phyloP scores from a whole-genome alignment of 345 rosid species.

The Citrus hindsii region DNA sequence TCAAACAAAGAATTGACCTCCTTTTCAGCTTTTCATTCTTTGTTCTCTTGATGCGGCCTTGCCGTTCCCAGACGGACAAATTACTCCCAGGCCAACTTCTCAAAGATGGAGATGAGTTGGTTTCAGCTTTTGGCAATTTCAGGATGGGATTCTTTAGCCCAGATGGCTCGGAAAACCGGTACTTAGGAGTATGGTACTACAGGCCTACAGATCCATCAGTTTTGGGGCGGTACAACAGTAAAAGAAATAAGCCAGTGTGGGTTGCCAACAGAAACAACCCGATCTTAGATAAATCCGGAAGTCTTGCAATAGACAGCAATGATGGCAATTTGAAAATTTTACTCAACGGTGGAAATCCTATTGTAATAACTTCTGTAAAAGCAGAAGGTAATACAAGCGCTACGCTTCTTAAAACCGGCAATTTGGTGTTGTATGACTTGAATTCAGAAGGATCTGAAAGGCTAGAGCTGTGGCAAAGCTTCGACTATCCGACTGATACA shows the following conservation, averaged over 20 bases:
- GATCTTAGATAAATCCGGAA: background rate
- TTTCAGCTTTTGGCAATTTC: constrained; percentile 15
- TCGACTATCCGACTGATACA: constrained; percentile 4
- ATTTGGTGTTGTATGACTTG: constrained; percentile 32
- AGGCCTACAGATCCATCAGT: background rate
- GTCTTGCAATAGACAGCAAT: background rate
- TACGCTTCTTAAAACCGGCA: constrained; percentile 14
- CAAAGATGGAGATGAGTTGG: background rate
- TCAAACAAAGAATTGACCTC: no score
- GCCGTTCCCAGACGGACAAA: constrained; percentile 2
- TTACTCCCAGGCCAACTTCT: constrained; percentile 13
- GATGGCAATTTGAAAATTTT: constrained; percentile 15
- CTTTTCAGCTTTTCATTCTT: background rate
- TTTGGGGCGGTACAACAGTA: background rate
- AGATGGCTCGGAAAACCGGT: background rate
- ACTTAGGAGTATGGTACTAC: background rate
- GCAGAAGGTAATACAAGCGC: background rate
- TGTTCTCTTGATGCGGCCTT: background rate
- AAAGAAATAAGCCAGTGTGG: background rate
- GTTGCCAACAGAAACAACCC: background rate
- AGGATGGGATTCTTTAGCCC: constrained; percentile 15
- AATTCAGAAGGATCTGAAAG: constrained; percentile 23
- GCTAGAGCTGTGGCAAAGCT: constrained; percentile 17
- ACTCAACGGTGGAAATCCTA: background rate
- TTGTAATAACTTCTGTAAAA: background rate